Evolutionary conservation across 2,329 filamentous ascomycete genomes (phyloP), one percentile per base, ranked within the genome.

Genomic region (Dothidotthia symphoricarpi): DNA sequence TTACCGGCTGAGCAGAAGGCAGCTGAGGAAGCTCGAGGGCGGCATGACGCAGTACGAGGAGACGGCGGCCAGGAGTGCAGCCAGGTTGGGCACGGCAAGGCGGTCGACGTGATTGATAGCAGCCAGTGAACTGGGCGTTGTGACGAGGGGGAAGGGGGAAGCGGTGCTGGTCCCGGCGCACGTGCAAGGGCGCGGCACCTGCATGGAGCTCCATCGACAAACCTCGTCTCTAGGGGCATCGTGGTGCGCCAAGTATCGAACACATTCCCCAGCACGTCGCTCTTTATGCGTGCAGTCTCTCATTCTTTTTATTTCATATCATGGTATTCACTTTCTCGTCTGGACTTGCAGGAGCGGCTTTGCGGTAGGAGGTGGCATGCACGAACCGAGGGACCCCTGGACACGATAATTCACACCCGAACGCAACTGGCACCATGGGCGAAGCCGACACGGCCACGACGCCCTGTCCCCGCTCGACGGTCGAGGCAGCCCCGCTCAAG

Each of bases 11-110:
- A 44, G 49, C 34, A 63, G 55, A 45, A 65, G 65, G 27, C 56
- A 59, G 47, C 42, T 69, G 39, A 51, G 43, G 49, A 53, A 41
- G 55, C 49, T 68, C 17, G 61, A 63, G 15, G 59, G 62, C n/a
- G 65, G 65, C 24, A 68, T 69, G 63, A 49, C 53, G 41, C 51
- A 61, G 48, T 69, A 68, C 38, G 62, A 56, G 47, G 59, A 60
- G 48, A 64, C 66, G 50, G 64, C 63, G 17, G 53, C 43, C 30
- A 49, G 58, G 31, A 47, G 55, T 6, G 61, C 60, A 24, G 59
- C 55, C 30, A 53, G 43, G 47, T 43, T 61, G 43, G 51, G 42
- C 13, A 51, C 40, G 49, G 31, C 14, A 39, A 14, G 19, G 19
- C 19, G 9, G 19, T 22, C 19, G 19, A 9, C 9, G 19, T 9